Conservation (phyloP, 2,329 filamentous ascomycete species). For the Colletotrichum sp. region DNA sequence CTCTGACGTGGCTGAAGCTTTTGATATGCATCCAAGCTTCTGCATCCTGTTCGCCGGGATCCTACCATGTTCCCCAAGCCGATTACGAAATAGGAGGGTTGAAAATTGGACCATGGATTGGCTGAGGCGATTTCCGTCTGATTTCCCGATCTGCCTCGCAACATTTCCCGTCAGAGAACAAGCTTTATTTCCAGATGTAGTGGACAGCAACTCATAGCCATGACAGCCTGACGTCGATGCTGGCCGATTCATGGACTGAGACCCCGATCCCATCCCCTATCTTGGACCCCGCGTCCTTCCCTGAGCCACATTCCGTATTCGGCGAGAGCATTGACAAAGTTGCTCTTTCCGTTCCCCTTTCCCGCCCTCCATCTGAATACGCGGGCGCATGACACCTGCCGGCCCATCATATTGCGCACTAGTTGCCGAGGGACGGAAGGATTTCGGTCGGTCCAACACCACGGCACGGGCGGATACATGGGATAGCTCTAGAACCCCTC, state of each 20-base stretch:
- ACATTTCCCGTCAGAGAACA: neutral
- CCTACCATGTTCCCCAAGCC: neutral
- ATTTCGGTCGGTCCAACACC: neutral
- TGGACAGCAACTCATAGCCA: too few relatives aligned
- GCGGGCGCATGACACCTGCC: conserved; percentile 3
- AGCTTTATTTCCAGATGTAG: neutral
- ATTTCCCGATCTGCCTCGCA: neutral
- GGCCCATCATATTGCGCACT: neutral
- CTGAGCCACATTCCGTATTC: neutral
- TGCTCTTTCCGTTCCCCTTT: neutral
- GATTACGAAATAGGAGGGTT: neutral
- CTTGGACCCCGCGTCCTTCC: neutral
- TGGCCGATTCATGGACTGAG: neutral
- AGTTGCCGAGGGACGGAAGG: neutral
- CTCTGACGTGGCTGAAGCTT: neutral
- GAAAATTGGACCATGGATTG: neutral
- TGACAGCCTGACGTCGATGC: neutral
- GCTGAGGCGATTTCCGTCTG: neutral
- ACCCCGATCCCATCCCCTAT: neutral
- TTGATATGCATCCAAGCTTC: neutral
- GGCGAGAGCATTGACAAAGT: neutral
- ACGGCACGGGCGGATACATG: neutral
- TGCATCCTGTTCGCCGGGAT: neutral
- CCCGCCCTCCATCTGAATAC: neutral
- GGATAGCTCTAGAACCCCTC: neutral